These are phyloP conservation scores for Chalaropsis thielavioides DNA, from an alignment of 2,329 filamentous ascomycete species.

Conservation along the genomic window DNA sequence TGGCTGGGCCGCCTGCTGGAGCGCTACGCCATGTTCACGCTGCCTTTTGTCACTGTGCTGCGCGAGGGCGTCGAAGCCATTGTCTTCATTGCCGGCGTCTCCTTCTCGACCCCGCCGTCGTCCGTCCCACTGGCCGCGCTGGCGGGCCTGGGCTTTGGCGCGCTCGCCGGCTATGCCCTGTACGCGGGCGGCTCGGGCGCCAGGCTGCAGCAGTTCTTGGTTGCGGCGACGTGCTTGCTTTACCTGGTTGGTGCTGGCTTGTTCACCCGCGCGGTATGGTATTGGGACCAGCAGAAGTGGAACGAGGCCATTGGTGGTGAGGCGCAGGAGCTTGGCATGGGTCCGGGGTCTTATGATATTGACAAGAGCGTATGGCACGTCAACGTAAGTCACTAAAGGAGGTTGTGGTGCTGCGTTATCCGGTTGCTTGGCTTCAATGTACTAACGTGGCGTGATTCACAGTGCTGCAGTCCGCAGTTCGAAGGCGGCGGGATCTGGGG, in stretches of 20 bases:
- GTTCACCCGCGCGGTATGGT: slow-evolving; percentile 65
- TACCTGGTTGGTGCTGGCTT: slow-evolving; percentile 75
- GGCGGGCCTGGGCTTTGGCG: slow-evolving; percentile 53
- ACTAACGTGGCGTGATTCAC: slow-evolving; percentile 8
- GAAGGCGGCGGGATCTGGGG: slow-evolving; percentile 71
- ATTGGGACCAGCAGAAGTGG: slow-evolving; percentile 57
- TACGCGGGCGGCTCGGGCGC: slow-evolving; percentile 45
- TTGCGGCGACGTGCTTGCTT: slow-evolving; percentile 65
- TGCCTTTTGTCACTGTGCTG: slow-evolving; percentile 79
- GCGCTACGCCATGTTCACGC: slow-evolving; percentile 72
- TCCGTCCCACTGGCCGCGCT: slow-evolving; percentile 67
- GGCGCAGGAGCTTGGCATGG: slow-evolving; percentile 35
- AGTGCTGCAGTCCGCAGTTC: slow-evolving; percentile 63
- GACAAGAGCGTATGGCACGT: slow-evolving; percentile 68
- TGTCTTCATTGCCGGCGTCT: slow-evolving; percentile 73
- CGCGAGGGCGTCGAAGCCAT: slow-evolving; percentile 77
- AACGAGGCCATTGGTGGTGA: slow-evolving; percentile 47
- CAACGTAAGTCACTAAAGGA: slow-evolving; percentile 43
- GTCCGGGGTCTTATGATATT: slow-evolving; percentile 68
- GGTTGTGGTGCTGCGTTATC: neutral
- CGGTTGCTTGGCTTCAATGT: neutral
- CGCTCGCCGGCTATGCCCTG: slow-evolving; percentile 54
- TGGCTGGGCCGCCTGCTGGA: slow-evolving; percentile 50
- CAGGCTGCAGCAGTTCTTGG: slow-evolving; percentile 57
- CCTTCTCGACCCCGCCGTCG: slow-evolving; percentile 57